Evolutionary conservation across 78 protist species (phyloP).

Genomic region (Cavenderia fasciculata): DNA sequence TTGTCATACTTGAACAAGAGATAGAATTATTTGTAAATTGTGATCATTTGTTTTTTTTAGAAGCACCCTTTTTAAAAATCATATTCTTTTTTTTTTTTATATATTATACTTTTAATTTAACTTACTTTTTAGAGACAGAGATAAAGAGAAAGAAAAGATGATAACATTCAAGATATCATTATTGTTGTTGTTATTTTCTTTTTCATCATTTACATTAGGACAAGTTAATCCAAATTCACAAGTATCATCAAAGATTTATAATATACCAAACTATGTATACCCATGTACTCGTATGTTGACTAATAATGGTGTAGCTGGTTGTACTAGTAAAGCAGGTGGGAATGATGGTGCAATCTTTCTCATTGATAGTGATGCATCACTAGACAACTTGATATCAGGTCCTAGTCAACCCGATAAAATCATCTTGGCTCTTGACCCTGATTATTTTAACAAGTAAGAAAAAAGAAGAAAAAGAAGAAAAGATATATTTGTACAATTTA

Average conservation of each 20-base stretch:
- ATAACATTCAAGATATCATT: no score
- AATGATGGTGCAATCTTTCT: slow-evolving; percentile 43
- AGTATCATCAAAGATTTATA: not conserved
- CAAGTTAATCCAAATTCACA: not conserved
- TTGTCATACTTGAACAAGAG: no score
- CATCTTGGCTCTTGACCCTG: slow-evolving; percentile 22
- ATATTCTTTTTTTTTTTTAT: no score
- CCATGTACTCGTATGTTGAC: slow-evolving; percentile 38
- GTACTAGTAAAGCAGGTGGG: slow-evolving; percentile 27
- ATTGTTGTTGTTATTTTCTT: no score
- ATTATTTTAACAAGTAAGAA: slow-evolving; percentile 49
- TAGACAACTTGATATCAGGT: not conserved
- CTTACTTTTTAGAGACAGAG: no score
- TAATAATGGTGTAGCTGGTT: slow-evolving; percentile 31
- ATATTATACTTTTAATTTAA: no score
- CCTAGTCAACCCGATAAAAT: not conserved
- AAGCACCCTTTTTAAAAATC: no score
- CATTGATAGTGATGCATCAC: slow-evolving; percentile 27
- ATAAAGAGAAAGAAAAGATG: no score
- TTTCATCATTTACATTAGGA: no score
- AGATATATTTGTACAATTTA: not conserved
- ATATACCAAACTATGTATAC: not conserved
- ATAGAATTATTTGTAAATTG: no score
- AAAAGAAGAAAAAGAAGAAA: no score
- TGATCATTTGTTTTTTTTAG: no score